phyloP scores from a whole-genome alignment of 1,139 yeast species.

The Debaryomyces subglobosus region DNA sequence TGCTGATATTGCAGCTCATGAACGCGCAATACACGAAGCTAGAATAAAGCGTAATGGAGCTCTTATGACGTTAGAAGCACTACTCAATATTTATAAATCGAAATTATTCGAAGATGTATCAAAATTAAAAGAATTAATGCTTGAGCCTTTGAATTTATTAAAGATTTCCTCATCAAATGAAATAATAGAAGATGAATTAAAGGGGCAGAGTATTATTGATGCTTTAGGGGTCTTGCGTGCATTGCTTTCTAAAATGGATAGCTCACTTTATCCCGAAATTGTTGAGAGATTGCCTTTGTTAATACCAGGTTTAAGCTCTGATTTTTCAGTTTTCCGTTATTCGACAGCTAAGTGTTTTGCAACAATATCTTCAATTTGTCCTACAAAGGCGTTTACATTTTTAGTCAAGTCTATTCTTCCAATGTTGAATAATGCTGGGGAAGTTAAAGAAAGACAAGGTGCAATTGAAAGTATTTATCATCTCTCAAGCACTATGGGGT shows the following conservation, averaged over 20 bases:
- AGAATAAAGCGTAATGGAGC: constrained; percentile 85
- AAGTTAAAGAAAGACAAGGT: constrained; percentile 82
- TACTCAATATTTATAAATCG: constrained; percentile 54
- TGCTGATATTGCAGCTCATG: constrained; percentile 65
- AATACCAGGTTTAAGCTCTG: constrained; percentile 65
- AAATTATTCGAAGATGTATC: constrained; percentile 65
- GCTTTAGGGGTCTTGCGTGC: constrained; percentile 83
- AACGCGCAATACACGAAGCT: constrained; percentile 70
- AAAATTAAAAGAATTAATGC: constrained; percentile 65
- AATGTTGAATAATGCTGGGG: constrained; percentile 78
- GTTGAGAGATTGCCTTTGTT: constrained; percentile 51
- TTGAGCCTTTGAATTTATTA: constrained; percentile 58
- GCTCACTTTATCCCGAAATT: constrained; percentile 52
- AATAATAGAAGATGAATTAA: constrained; percentile 45
- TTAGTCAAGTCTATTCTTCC: constrained; percentile 82
- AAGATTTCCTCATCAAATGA: constrained; percentile 34
- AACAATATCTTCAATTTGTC: constrained; percentile 71
- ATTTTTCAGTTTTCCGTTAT: constrained; percentile 80
- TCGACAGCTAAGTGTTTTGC: constrained; percentile 92
- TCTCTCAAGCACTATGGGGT: constrained; percentile 82
- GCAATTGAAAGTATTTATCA: constrained; percentile 92
- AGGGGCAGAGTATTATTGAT: constrained; percentile 86
- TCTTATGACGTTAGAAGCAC: constrained; percentile 63
- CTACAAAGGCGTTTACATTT: constrained; percentile 75
- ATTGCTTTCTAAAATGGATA: constrained; percentile 63